A percentile compares a stretch with the other conserved stretches of the same genome.
These are phyloP conservation scores for Austroboletus niveus DNA, from an alignment of 1,284 basidiomycete genomes.

Conservation along the genomic window DNA sequence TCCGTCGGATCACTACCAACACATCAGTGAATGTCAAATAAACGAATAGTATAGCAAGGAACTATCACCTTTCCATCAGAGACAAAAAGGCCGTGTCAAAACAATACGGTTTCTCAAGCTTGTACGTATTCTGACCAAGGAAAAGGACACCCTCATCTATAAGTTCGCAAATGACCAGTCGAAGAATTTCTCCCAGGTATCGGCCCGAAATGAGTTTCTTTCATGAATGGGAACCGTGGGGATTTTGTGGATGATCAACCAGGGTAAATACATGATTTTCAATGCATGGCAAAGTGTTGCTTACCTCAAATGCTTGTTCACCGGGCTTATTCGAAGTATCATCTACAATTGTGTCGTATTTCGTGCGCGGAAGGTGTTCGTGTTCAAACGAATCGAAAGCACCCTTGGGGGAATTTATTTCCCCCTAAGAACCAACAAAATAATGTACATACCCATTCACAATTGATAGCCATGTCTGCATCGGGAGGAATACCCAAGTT, in stretches of 20 bases:
- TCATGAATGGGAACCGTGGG: neutral
- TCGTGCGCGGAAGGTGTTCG: constrained; percentile 90
- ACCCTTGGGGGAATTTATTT: constrained; percentile 51
- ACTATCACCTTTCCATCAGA: constrained; percentile 83
- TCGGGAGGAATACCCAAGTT: constrained; percentile 67
- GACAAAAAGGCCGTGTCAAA: constrained; percentile 98
- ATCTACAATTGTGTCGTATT: constrained; percentile 93
- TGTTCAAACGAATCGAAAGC: constrained; percentile 97
- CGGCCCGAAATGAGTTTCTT: constrained; percentile 98
- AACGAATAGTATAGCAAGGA: neutral
- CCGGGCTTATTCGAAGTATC: constrained; percentile 94
- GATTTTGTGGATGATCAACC: neutral
- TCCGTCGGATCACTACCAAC: constrained; percentile 87
- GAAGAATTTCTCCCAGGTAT: constrained; percentile 95
- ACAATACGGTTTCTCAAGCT: constrained; percentile 88
- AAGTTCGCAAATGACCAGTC: constrained; percentile 91
- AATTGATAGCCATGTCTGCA: constrained; percentile 93
- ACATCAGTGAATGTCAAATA: constrained; percentile 3
- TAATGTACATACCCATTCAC: constrained; percentile 73
- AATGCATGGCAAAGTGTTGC: constrained; percentile 1
- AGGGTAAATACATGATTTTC: neutral
- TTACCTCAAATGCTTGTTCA: constrained; percentile 88
- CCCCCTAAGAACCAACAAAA: neutral
- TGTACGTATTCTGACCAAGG: constrained; percentile 97
- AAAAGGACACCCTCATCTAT: constrained; percentile 97